Percentiles rank a stretch among this genome's conserved stretches.
Conservation (phyloP, 495 filamentous ascomycete species). For the Xylaria sp. region DNA sequence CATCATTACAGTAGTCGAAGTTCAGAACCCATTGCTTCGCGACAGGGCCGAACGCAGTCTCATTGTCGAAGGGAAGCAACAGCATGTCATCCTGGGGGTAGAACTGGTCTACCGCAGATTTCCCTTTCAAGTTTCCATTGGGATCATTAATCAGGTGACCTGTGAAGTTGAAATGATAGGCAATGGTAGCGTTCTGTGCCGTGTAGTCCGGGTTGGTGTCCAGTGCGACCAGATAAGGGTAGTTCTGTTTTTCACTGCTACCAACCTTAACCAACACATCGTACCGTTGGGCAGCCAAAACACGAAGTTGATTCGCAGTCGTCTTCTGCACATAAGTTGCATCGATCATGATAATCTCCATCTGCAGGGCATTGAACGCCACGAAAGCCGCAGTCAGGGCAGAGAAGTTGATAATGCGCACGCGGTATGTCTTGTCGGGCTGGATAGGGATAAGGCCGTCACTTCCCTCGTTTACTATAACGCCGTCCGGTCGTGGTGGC, state of each 20-base stretch:
- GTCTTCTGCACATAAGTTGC: slow-evolving; percentile 47
- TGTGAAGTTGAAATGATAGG: slow-evolving; percentile 50
- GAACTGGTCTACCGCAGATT: slow-evolving; percentile 58
- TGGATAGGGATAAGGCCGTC: slow-evolving; percentile 65
- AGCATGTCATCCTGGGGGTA: slow-evolving; percentile 69
- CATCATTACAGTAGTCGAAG: slow-evolving; percentile 65
- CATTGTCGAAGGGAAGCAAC: slow-evolving; percentile 65
- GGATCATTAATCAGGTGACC: slow-evolving; percentile 72
- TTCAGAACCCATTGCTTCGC: slow-evolving; percentile 63
- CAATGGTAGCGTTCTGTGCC: slow-evolving; percentile 36
- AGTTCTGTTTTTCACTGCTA: slow-evolving; percentile 56
- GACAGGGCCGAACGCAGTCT: slow-evolving; percentile 52
- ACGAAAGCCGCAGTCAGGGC: slow-evolving; percentile 68
- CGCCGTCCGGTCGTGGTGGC: slow-evolving; percentile 67
- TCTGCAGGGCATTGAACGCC: slow-evolving; percentile 68
- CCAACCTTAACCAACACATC: slow-evolving; percentile 58
- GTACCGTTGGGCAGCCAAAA: slow-evolving; percentile 71
- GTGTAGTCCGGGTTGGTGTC: slow-evolving; percentile 56
- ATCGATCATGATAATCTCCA: slow-evolving; percentile 64
- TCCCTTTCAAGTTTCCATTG: slow-evolving; percentile 54
- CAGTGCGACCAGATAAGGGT: slow-evolving; percentile 60
- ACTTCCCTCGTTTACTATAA: slow-evolving; percentile 71
- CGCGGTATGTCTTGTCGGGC: slow-evolving; percentile 76
- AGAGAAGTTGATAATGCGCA: slow-evolving; percentile 76
- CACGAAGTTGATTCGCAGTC: slow-evolving; percentile 44